Base-by-base conservation (phyloP, 2,329 filamentous ascomycete genomes). In the Tolypocladium inflatum region DNA sequence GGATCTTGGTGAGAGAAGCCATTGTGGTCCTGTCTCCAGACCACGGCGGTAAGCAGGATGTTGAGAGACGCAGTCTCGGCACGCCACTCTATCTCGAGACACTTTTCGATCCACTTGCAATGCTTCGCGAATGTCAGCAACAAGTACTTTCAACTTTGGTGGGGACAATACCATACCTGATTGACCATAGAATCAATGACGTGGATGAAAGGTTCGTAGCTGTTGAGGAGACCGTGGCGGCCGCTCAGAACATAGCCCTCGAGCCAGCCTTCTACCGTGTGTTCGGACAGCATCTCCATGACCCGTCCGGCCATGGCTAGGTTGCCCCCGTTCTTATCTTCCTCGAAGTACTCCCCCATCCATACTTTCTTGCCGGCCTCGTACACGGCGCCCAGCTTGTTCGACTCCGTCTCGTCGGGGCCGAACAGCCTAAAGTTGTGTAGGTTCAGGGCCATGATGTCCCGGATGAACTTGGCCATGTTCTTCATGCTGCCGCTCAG, bases 111-210 rank as follows among this genome's bases (percentile, higher is more conserved):
- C 88, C 88, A 91, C 71, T 92, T 92, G 77, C 87, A 90, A 74
- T 92, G 88, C 75, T 81, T 35, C 13, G 48, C 48, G 48, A 35
- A 13, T 11, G 30, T 51, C 21, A 51, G 48, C 19, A 33, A 10
- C 26, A 13, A 35, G 15, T 33, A 5, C 8, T 35, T n/a, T 33
- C 9, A 35, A 4, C 8, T 15, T 6, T 51, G 2, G 8, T 17
- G 3, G 48, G 26, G 26, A n/a, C 5, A 10, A 3, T 2, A 19
- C 17, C 48, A 21, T 70, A 78, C 76, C 70, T 90, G 88, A 70
- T 90, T 91, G 60, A 92, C 88, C 88, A 92, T 92, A 1, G 86
- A 90, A 71, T 91, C 88, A 65, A 92, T 90, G 65, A 92, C 84
- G 67, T 91, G 88, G 59, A 91, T 89, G 68, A 92, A 92, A 0